These are phyloP conservation scores for Monosporozyma solicola DNA, from an alignment of 805 yeast genomes.

Conservation along the genomic window DNA sequence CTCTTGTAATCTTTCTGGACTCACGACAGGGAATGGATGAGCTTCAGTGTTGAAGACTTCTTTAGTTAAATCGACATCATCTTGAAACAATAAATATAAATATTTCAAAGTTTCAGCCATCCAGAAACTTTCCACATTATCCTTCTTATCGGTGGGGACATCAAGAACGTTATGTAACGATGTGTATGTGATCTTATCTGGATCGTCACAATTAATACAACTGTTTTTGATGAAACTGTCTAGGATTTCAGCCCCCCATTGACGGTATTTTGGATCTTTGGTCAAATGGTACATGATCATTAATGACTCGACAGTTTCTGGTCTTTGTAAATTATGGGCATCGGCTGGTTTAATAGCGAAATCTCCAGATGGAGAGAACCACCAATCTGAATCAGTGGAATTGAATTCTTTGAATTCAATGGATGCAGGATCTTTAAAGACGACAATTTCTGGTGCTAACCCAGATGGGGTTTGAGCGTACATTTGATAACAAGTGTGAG, in stretches of 20 bases:
- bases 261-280: conserved; percentile 69
- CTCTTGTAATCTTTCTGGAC: conserved; percentile 6
- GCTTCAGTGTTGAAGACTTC: conserved; percentile 89
- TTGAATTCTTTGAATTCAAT: conserved; percentile 10
- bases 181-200: conserved; percentile 38
- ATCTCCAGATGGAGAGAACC: conserved; percentile 38
- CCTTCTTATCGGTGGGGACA: conserved; percentile 43
- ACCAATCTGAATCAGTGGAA: conserved; percentile 11
- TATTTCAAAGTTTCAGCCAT: conserved; percentile 87
- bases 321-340: conserved; percentile 80
- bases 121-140: conserved; percentile 91
- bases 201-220: conserved; percentile 35
- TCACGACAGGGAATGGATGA: conserved; percentile 77
- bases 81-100: conserved; percentile 69
- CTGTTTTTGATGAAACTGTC: conserved; percentile 57
- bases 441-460: conserved; percentile 79
- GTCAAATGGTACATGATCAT: conserved; percentile 74
- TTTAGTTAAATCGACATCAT: conserved; percentile 55
- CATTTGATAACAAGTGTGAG: conserved; percentile 77
- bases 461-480: conserved; percentile 71
- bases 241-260: conserved; percentile 87
- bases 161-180: conserved; percentile 58
- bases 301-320: conserved; percentile 87
- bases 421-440: conserved; percentile 53
- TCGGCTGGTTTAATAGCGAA: conserved; percentile 64